phyloP scores from a whole-genome alignment of 2,329 filamentous ascomycete genomes.

The Calonectria henricotiae region DNA sequence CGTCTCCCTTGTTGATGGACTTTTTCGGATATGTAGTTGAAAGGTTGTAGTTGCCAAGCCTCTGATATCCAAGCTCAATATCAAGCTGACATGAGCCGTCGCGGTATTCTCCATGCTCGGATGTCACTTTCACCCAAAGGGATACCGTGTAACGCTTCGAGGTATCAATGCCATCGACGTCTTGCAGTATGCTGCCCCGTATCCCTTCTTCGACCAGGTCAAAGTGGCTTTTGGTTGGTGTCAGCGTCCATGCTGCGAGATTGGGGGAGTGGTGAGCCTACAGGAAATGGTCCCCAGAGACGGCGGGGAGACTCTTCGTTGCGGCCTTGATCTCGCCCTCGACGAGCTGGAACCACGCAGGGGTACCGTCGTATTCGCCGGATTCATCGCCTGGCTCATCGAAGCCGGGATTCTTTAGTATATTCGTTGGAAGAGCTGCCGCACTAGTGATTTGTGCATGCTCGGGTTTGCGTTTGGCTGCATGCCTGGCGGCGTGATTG shows the following conservation, averaged over 20 bases:
- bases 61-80: background rate
- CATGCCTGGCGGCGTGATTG: background rate
- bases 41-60: background rate
- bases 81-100: constrained; percentile 1
- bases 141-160: background rate
- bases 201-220: background rate
- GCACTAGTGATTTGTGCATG: background rate
- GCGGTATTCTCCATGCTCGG: background rate
- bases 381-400: background rate
- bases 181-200: constrained; percentile 5
- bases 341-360: constrained; percentile 12
- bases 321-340: constrained; percentile 3
- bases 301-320: background rate
- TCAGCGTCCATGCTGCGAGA: background rate
- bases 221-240: background rate
- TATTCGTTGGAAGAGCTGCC: background rate
- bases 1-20: background rate
- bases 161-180: background rate
- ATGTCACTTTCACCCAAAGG: constrained; percentile 2
- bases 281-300: constrained; percentile 12
- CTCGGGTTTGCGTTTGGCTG: background rate
- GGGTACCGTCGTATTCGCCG: constrained; percentile 5
- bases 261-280: background rate
- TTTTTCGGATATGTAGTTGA: constrained; percentile 3
- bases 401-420: constrained; percentile 2